A percentile compares a stretch with the other conserved stretches of the same genome.
Conservation (phyloP, 129 eudicot species). For the Sambucus nigra region DNA sequence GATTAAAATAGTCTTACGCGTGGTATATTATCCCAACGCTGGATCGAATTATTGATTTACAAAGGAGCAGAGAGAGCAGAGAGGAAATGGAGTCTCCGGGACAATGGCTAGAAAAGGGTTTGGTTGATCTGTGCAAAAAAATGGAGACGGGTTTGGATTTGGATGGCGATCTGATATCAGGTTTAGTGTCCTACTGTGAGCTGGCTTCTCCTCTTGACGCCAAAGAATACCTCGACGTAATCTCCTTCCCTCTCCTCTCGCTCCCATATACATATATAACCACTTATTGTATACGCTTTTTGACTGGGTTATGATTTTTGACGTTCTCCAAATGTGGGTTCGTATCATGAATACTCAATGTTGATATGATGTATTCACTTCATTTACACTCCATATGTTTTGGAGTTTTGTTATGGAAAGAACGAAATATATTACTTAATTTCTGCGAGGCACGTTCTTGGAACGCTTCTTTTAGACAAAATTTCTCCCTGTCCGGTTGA, state of each 20-base stretch:
- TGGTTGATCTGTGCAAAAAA: slow-evolving; percentile 59
- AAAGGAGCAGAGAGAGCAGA: not conserved
- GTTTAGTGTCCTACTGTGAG: slow-evolving; percentile 92
- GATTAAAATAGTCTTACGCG: too few relatives aligned
- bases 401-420: too few relatives aligned
- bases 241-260: slow-evolving; percentile 2
- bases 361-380: too few relatives aligned
- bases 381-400: too few relatives aligned
- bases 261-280: not conserved
- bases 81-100: slow-evolving; percentile 60
- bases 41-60: not conserved
- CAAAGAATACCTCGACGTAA: slow-evolving; percentile 89
- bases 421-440: too few relatives aligned
- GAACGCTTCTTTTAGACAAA: too few relatives aligned
- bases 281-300: too few relatives aligned
- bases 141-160: slow-evolving; percentile 52
- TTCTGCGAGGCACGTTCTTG: too few relatives aligned
- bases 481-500: too few relatives aligned
- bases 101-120: slow-evolving; percentile 76
- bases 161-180: slow-evolving; percentile 81
- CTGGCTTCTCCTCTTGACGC: slow-evolving; percentile 94
- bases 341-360: too few relatives aligned
- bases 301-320: too few relatives aligned
- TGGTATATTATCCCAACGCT: not conserved
- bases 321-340: too few relatives aligned